Base-by-base conservation (phyloP, 371 early-diverging fungal species). In the Mycotypha africana region DNA sequence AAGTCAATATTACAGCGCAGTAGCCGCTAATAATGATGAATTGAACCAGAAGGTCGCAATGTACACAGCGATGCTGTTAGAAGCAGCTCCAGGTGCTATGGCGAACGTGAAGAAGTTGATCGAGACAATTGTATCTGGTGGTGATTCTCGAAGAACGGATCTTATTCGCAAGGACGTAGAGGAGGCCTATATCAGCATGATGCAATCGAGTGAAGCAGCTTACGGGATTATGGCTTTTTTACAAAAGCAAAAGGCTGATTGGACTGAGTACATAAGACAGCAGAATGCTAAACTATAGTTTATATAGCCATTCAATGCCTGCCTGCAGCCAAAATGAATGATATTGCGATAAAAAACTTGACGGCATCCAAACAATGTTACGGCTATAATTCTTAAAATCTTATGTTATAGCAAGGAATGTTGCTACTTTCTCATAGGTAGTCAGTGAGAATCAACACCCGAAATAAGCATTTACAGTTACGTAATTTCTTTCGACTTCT, bases 141-240 rank as follows among this genome's bases (percentile, higher is more conserved):
- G 55, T 3, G 58, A 69, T 40, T 24, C 45, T n/a, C 46, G 64
- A 10, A 47, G 58, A 11, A 56, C 47, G n/a, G 40, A 38, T 4
- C 40, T 38, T 11, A 58, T 65, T 14, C 69, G 71, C 12, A 54
- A 69, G 31, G 49, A 47, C 7, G 76, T 77, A 4, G 39, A 65
- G 32, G 35, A 51, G 5, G 63, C 64, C 2, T 86, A 80, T 50
- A 53, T 70, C n/a, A 58, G 68, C 14, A 84, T 86, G 86, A 70
- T 86, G 67, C 58, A 66, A 10, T 80, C 80, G 2, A 74, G 79
- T 37, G 87, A 87, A 58, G 85, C 85, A 6, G 78, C 76, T 2
- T 75, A 76, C 45, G 88, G 86, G 17, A 82, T 85, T 47, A 60
- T 62, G 42, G 70, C 78, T 3, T 85, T 84, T 65, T 42, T 51